phyloP scores from a whole-genome alignment of 179 eudicot genomes.

The Heliamphora pulchella region DNA sequence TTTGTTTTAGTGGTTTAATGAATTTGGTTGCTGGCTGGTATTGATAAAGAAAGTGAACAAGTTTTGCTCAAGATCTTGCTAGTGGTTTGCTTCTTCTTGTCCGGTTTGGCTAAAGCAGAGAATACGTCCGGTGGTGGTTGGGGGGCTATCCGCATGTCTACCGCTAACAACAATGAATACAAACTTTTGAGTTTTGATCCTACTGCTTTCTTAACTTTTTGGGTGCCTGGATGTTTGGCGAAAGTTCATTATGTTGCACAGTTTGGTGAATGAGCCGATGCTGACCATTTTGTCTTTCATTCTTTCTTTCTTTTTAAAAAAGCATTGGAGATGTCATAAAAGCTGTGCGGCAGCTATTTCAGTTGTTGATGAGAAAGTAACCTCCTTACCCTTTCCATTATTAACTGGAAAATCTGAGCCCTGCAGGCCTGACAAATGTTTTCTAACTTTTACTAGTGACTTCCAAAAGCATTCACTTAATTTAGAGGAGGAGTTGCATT shows the following conservation, averaged over 20 bases:
- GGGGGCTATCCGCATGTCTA: too few relatives aligned
- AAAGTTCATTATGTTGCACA: neutral
- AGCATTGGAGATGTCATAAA: neutral
- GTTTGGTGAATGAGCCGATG: neutral
- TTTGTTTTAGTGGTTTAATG: neutral
- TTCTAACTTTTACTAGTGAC: neutral
- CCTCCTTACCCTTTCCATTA: neutral
- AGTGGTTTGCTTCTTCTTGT: neutral
- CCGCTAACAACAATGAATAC: too few relatives aligned
- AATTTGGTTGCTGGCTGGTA: neutral
- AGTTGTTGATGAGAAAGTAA: neutral
- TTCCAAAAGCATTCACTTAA: neutral
- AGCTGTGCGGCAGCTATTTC: neutral
- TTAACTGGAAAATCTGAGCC: neutral
- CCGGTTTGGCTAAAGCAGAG: too few relatives aligned
- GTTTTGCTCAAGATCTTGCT: neutral
- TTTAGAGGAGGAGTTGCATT: neutral
- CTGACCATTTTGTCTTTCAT: neutral
- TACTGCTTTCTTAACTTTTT: neutral
- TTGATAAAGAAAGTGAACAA: neutral
- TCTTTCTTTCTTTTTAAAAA: too few relatives aligned
- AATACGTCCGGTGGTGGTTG: too few relatives aligned
- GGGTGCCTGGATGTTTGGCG: neutral
- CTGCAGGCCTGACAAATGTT: neutral
- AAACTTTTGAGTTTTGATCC: too few relatives aligned